phyloP scores from a whole-genome alignment of 495 filamentous ascomycete species.

The Penicillium canariense region DNA sequence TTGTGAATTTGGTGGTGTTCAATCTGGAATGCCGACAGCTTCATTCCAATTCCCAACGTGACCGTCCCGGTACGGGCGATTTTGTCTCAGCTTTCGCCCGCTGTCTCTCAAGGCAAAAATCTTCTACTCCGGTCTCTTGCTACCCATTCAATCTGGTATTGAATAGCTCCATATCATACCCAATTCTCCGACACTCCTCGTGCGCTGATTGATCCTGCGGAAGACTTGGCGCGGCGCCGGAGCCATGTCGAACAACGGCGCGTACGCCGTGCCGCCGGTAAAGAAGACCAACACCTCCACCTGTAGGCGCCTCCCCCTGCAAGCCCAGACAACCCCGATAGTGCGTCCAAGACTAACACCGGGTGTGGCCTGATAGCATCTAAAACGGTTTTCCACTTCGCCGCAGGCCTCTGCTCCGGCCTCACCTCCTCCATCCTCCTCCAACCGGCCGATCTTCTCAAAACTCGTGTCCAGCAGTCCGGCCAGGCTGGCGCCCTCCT shows the following conservation, averaged over 20 bases:
- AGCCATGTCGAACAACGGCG: conserved; percentile 39
- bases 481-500: conserved; percentile 61
- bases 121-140: neutral
- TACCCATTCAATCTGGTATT: conserved; percentile 16
- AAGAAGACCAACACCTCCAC: conserved; percentile 32
- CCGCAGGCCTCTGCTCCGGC: conserved; percentile 84
- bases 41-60: conserved; percentile 2
- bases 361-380: conserved; percentile 28
- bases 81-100: conserved; percentile 5
- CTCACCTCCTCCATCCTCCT: conserved; percentile 83
- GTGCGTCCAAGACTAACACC: conserved; percentile 1
- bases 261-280: conserved; percentile 33
- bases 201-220: neutral
- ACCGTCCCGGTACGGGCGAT: conserved; percentile 3
- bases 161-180: neutral
- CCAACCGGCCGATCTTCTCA: conserved; percentile 94
- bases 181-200: neutral
- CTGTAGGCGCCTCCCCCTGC: conserved; percentile 20
- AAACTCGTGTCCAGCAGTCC: conserved; percentile 80
- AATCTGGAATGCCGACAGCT: conserved; percentile 6
- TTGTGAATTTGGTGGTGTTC: neutral
- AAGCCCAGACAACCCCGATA: neutral
- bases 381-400: conserved; percentile 72
- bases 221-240: neutral
- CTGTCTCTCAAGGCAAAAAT: conserved; percentile 13